Evolutionary conservation across 805 yeast genomes (phyloP).

Genomic region (Ogataea paraovalis): DNA sequence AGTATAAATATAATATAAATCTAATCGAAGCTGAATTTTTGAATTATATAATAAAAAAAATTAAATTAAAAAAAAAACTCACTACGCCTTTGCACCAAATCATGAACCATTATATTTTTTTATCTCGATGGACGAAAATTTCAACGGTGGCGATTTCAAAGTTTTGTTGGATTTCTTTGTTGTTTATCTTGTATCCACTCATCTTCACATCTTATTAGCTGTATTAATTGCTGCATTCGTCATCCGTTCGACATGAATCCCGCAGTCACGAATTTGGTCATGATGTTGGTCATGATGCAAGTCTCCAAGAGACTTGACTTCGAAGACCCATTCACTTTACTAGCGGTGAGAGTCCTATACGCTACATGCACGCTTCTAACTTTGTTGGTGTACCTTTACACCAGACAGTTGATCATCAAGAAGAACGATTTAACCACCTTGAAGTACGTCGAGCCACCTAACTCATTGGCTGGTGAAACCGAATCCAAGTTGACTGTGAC

Average conservation of each 20-base stretch:
- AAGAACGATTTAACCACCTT: slow-evolving; percentile 89
- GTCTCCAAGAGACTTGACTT: slow-evolving; percentile 83
- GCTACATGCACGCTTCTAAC: slow-evolving; percentile 61
- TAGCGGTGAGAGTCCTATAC: slow-evolving; percentile 75
- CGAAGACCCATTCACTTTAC: slow-evolving; percentile 71
- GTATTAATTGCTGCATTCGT: too few species aligned
- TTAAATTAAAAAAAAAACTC: background rate
- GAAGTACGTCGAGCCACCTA: slow-evolving; percentile 85
- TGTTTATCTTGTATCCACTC: background rate
- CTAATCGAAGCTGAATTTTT: too few species aligned
- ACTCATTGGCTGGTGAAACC: slow-evolving; percentile 70
- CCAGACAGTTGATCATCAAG: slow-evolving; percentile 54
- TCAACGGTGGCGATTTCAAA: background rate
- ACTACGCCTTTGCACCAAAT: too few species aligned
- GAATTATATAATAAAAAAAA: too few species aligned
- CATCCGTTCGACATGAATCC: slow-evolving; percentile 79
- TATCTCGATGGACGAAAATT: too few species aligned
- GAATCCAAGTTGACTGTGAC: slow-evolving; percentile 78
- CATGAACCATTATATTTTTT: too few species aligned
- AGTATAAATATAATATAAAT: too few species aligned
- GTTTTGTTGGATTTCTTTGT: background rate
- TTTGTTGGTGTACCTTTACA: slow-evolving; percentile 60
- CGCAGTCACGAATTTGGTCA: slow-evolving; percentile 74
- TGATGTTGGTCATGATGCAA: slow-evolving; percentile 97
- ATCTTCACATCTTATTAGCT: background rate